phyloP scores from a whole-genome alignment of 257 asterid species.

The Coffea canephora region DNA sequence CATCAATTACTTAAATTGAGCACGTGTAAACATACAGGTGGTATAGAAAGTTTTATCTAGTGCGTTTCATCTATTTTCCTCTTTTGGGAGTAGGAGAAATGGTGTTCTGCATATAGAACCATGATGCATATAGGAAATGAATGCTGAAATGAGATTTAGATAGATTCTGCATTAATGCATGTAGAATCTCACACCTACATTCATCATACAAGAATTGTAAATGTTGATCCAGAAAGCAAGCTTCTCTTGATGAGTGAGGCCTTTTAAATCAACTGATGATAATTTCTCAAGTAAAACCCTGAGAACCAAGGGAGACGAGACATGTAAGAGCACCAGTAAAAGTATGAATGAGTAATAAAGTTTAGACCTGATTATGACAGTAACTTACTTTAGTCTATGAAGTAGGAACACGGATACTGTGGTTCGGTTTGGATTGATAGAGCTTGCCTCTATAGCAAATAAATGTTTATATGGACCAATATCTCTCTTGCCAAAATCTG shows the following conservation, averaged over 20 bases:
- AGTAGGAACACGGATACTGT: conserved; percentile 59
- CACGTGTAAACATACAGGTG: neutral
- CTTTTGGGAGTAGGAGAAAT: neutral
- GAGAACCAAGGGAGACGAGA: conserved; percentile 20
- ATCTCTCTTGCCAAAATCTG: conserved; percentile 61
- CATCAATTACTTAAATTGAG: neutral
- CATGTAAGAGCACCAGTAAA: conserved; percentile 15
- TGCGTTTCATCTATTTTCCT: neutral
- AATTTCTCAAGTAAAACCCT: conserved; percentile 73
- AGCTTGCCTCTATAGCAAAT: conserved; percentile 51
- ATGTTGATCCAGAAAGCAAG: conserved; percentile 95
- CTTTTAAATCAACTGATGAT: conserved; percentile 53
- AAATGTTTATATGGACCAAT: conserved; percentile 75
- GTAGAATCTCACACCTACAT: conserved; percentile 37
- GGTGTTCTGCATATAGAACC: neutral
- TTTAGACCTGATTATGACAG: neutral
- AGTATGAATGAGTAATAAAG: conserved; percentile 7
- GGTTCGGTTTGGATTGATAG: conserved; percentile 58
- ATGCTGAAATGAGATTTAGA: neutral
- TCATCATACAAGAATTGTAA: conserved; percentile 96
- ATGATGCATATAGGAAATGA: neutral
- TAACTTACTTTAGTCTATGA: conserved; percentile 62
- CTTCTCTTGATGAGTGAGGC: conserved; percentile 77
- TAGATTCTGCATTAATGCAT: neutral
- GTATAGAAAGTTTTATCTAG: neutral